Evolutionary conservation across 768 basidiomycete genomes (phyloP).

Genomic region (Suillus variegatus): DNA sequence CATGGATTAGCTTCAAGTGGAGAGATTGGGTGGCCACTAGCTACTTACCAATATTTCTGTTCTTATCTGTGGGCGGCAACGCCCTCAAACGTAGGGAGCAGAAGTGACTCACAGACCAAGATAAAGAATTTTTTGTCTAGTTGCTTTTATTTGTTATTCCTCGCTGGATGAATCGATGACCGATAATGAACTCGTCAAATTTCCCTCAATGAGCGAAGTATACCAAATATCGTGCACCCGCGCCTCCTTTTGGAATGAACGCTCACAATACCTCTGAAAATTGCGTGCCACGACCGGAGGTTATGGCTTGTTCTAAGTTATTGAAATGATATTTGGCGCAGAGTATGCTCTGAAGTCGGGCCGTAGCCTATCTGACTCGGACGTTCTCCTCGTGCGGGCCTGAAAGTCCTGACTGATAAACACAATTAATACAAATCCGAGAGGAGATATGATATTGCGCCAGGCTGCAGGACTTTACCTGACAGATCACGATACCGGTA

Average conservation of each 20-base stretch:
- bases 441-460: not conserved
- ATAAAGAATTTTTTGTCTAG: not conserved
- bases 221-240: not conserved
- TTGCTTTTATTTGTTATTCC: not conserved
- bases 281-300: not conserved
- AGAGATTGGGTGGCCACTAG: not conserved
- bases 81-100: no score
- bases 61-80: constrained; percentile 36
- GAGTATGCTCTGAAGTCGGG: not conserved
- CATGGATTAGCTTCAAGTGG: constrained; percentile 7
- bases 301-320: not conserved
- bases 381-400: not conserved
- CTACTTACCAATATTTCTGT: constrained; percentile 62
- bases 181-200: no score
- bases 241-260: not conserved
- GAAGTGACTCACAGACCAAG: not conserved
- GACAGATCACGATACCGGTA: not conserved
- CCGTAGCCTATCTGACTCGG: not conserved
- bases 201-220: no score
- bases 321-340: not conserved
- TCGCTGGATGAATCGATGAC: not conserved
- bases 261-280: not conserved
- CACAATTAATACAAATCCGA: not conserved
- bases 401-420: not conserved
- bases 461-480: not conserved